Percentiles rank a stretch among this genome's conserved stretches.
These are phyloP conservation scores for Candida mattraensis DNA, from an alignment of 805 yeast genomes.

Conservation along the genomic window DNA sequence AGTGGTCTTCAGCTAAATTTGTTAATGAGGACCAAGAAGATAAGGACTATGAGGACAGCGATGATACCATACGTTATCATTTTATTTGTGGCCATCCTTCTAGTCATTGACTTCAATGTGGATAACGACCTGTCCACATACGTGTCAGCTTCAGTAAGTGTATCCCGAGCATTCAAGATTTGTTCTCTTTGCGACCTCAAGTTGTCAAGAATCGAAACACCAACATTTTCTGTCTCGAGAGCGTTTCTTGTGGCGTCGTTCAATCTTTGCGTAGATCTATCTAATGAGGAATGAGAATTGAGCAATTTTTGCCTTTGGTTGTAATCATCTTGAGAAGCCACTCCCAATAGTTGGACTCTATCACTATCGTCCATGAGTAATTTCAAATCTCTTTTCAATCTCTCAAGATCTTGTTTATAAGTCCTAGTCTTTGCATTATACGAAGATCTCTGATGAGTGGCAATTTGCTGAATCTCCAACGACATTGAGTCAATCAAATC, in stretches of 20 bases:
- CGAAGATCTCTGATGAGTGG: conserved; percentile 69
- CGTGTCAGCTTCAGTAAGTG: conserved; percentile 85
- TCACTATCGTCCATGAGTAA: conserved; percentile 67
- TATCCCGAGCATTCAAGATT: conserved; percentile 78
- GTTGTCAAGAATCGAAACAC: conserved; percentile 86
- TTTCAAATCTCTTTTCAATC: conserved; percentile 55
- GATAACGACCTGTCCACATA: conserved; percentile 88
- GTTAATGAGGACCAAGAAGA: conserved; percentile 77
- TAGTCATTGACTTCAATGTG: conserved; percentile 86
- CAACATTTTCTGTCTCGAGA: conserved; percentile 86
- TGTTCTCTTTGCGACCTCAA: conserved; percentile 93
- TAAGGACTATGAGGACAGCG: conserved; percentile 78
- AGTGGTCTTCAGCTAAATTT: conserved; percentile 57
- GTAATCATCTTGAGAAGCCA: conserved; percentile 42
- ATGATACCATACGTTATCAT: conserved; percentile 89
- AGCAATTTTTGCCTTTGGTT: conserved; percentile 80
- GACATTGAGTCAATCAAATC: conserved; percentile 85
- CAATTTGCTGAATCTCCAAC: conserved; percentile 79
- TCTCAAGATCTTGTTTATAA: conserved; percentile 58
- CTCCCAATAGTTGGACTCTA: conserved; percentile 71
- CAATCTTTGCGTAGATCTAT: conserved; percentile 77
- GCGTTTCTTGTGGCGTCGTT: conserved; percentile 89
- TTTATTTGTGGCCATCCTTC: conserved; percentile 89
- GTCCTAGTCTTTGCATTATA: conserved; percentile 77
- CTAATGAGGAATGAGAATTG: conserved; percentile 75